Evolutionary conservation across 371 early-diverging fungal species (phyloP), one percentile per base, ranked within the genome.

Genomic region (Amoeboaphelidium protococcarum): DNA sequence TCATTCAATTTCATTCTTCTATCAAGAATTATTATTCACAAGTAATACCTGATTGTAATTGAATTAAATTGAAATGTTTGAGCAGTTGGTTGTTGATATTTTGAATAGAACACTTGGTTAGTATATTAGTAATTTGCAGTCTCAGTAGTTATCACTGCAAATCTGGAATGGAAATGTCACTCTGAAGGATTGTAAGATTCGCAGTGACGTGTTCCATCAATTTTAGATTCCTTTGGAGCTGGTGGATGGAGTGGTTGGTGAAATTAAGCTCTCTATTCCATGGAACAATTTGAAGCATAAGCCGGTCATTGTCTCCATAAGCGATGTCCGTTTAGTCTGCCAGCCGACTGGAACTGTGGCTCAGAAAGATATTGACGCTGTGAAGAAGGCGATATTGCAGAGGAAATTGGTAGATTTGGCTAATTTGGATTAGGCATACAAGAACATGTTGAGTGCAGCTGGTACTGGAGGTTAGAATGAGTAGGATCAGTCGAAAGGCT

Each of bases 271-370:
- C 3, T 78, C 72, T 24, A 91, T 96, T 45, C 94, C 96, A 4
- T 96, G 96, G 96, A 74, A 74, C 13, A 91, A 96, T 59, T 63
- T 96, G 46, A 88, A 89, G 61, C 78, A 75, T 55, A 76, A 80
- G 55, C 91, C 96, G 1, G 83, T 94, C 26, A 71, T 76, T 50
- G 71, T 91, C 41, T 63, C 69, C 47, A 73, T 96, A 46, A 80
- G 83, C 52, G 75, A 91, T 52, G 82, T 88, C 2, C 85, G 76
- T 55, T 61, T 92, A 2, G 62, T 91, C 21, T 86, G 89, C 13
- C 71, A 66, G 2, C 94, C 91, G 10, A 73, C 78, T 40, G 74
- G 72, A 47, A 79, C n/a, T n/a, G n/a, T n/a, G n/a, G n/a, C n/a
- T n/a, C n/a, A 76, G 27, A 65, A 72, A 0, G 77, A 72, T 47